Base-by-base conservation (phyloP, 2,329 filamentous ascomycete species). In the Fusarium sp. region DNA sequence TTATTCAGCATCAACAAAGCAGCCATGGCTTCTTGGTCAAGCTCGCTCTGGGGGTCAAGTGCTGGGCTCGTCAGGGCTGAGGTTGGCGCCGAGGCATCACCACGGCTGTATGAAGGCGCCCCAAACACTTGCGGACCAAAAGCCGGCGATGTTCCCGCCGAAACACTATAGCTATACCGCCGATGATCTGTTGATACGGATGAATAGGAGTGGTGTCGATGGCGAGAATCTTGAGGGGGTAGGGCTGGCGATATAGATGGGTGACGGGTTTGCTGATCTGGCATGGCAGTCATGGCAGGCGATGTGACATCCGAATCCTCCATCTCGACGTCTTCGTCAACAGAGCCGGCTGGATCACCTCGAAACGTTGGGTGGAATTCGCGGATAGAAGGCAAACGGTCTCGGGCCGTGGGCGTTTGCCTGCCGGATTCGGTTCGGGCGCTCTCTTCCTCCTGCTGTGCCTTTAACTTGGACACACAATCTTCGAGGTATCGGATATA, bases 401-500 rank as follows among this genome's bases (percentile, higher is more conserved):
- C 78, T 54, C 76, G 78, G 20, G 76, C 71, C 10, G 77, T 79
- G 11, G 77, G 77, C 4, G 77, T 79, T 60, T 78, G 76, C 16
- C 73, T 73, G 13, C 77, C 77, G 39, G 81, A 79, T 43, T 81
- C 79, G 5, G 77, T 74, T 41, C 70, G 74, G 52, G 57, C 78
- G 67, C 75, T 78, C 27, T 81, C 77, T 37, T 83, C 83, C 41
- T 84, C 82, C 66, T 84, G 84, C 68, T 88, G 87, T 6, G 88
- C 88, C 82, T 98, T 95, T 65, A 98, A 87, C 79, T 96, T 93
- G 35, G 88, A 83, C 41, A 98, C 91, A 79, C 96, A 98, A 80
- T 95, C 92, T 81, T 98, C 94, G 16, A 99, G 89, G 81, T 99
- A 99, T 70, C 94, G 93, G 73, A 98, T 91, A 78, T 99, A 98